These are phyloP conservation scores for Albizia julibrissin DNA, from an alignment of 306 rosid species.

Conservation along the genomic window DNA sequence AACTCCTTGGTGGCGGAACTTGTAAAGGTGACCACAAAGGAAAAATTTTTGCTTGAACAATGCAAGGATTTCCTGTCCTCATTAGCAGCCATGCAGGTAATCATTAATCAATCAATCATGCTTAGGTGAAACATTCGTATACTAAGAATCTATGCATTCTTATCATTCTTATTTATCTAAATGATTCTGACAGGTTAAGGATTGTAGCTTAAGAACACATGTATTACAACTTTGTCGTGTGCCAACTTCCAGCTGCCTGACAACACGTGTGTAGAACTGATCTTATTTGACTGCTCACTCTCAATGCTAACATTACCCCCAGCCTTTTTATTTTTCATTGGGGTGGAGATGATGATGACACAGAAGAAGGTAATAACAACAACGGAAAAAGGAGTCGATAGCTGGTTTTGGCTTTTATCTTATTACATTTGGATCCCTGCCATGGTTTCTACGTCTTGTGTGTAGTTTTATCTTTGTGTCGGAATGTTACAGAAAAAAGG, in stretches of 20 bases:
- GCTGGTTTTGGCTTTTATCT: constrained; percentile 68
- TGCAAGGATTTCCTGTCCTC: constrained; percentile 82
- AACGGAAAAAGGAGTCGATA: constrained; percentile 57
- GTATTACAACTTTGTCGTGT: constrained; percentile 66
- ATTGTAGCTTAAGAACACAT: constrained; percentile 91
- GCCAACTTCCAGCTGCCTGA: constrained; percentile 70
- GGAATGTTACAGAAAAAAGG: constrained; percentile 48
- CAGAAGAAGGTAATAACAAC: constrained; percentile 55
- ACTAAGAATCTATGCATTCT: constrained; percentile 23
- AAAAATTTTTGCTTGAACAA: constrained; percentile 75
- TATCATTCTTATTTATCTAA: neutral
- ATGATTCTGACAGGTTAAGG: constrained; percentile 60
- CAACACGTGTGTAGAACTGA: constrained; percentile 91
- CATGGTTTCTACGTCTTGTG: constrained; percentile 53
- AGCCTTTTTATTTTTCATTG: constrained; percentile 53
- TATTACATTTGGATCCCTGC: constrained; percentile 55
- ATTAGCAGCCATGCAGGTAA: constrained; percentile 80
- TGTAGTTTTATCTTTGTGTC: constrained; percentile 57
- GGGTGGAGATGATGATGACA: constrained; percentile 73
- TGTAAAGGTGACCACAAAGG: constrained; percentile 75
- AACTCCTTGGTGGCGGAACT: constrained; percentile 79
- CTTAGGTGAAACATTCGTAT: neutral
- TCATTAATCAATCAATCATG: constrained; percentile 21
- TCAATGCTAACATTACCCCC: constrained; percentile 80
- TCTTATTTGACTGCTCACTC: constrained; percentile 74